Conservation (phyloP, 768 basidiomycete genomes). For the Leccinum obscurum region DNA sequence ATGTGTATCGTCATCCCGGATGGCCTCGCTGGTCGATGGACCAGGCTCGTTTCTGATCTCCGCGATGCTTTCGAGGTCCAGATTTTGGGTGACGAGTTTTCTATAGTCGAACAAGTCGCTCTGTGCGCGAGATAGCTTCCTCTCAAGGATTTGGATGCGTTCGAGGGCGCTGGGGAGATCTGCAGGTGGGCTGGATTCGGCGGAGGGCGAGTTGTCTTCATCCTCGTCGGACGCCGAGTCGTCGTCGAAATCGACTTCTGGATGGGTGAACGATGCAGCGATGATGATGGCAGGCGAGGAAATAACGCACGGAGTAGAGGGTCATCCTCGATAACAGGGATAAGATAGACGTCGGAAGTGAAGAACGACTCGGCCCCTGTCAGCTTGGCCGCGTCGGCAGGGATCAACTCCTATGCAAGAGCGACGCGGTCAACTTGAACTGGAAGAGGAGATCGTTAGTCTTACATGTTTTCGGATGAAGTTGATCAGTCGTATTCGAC, state of each 20-base stretch:
- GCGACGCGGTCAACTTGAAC: conserved; percentile 1
- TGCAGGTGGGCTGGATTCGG: conserved; percentile 18
- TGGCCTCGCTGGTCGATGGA: conserved; percentile 21
- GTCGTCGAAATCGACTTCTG: conserved; percentile 66
- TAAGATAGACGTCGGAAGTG: conserved; percentile 74
- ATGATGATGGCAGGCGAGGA: background rate
- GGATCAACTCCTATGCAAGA: conserved; percentile 50
- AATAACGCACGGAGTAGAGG: conserved; percentile 76
- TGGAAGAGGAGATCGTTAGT: background rate
- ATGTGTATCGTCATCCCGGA: conserved; percentile 86
- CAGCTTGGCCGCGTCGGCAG: conserved; percentile 45
- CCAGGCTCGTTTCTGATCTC: conserved; percentile 43
- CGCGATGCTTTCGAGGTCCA: conserved; percentile 47
- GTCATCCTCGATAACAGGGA: conserved; percentile 83
- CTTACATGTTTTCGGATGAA: conserved; percentile 76
- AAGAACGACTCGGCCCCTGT: conserved; percentile 65
- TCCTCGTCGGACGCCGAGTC: conserved; percentile 76
- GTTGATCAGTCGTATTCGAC: conserved; percentile 81
- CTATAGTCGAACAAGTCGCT: conserved; percentile 66
- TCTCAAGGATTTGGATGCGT: conserved; percentile 60
- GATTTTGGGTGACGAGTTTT: conserved; percentile 50
- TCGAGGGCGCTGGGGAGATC: conserved; percentile 37
- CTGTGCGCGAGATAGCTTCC: conserved; percentile 57
- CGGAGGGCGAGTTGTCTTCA: background rate
- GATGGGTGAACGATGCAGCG: background rate